A percentile compares a stretch with the other conserved stretches of the same genome.
Conservation (phyloP, 1,139 yeast genomes). For the Lodderomyces jiufengensis region DNA sequence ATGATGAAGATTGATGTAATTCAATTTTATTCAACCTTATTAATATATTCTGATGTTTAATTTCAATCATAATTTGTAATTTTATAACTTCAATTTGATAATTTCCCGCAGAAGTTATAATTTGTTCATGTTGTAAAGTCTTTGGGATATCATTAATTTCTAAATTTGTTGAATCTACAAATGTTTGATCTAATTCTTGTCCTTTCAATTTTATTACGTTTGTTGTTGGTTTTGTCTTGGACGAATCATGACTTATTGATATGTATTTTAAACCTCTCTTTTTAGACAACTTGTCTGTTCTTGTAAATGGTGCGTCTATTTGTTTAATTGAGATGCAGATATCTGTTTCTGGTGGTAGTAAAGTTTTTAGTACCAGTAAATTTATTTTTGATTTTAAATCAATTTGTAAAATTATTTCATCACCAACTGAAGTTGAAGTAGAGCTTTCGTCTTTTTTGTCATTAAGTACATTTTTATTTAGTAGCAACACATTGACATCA, state of each 20-base stretch:
- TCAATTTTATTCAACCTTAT: slow-evolving; percentile 14
- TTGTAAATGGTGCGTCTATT: slow-evolving; percentile 12
- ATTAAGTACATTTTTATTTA: slow-evolving; percentile 8
- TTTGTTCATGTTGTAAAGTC: slow-evolving; percentile 24
- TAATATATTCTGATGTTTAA: slow-evolving; percentile 4
- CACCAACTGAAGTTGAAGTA: slow-evolving; percentile 18
- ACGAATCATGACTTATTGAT: slow-evolving; percentile 11
- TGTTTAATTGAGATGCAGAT: slow-evolving; percentile 14
- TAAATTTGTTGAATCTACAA: slow-evolving; percentile 13
- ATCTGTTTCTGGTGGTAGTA: slow-evolving; percentile 12
- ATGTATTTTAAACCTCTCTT: slow-evolving; percentile 11
- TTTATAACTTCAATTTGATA: slow-evolving; percentile 19
- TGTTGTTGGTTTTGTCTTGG: slow-evolving; percentile 2
- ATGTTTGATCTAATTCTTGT: slow-evolving; percentile 11
- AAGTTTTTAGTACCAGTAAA: slow-evolving; percentile 9
- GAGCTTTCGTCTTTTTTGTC: slow-evolving; percentile 2
- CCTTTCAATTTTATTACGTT: slow-evolving; percentile 7
- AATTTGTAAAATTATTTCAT: slow-evolving; percentile 21
- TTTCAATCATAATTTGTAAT: slow-evolving; percentile 12
- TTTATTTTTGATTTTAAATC: slow-evolving; percentile 14
- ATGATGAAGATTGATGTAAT: slow-evolving; percentile 7
- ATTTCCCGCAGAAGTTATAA: slow-evolving; percentile 23
- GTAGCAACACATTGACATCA: slow-evolving; percentile 15
- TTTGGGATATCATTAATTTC: slow-evolving; percentile 8
- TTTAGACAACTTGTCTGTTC: slow-evolving; percentile 7